Base-by-base conservation (phyloP, 805 yeast genomes). In the Candida saitoana region DNA sequence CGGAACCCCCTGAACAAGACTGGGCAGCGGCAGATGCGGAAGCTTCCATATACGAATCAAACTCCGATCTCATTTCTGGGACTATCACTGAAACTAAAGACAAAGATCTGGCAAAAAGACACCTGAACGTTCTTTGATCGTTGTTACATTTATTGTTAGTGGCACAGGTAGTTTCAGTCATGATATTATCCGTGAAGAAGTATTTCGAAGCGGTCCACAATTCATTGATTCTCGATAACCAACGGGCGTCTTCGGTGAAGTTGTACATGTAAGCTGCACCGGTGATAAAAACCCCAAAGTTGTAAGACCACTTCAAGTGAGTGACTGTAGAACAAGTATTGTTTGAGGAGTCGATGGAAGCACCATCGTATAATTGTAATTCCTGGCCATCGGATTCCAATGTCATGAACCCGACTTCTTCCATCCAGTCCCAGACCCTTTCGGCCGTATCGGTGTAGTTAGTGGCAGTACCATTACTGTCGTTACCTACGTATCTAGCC, bases 1-100 rank as follows among this genome's bases (percentile, higher is more conserved):
- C 97, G 4, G 64, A 45, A 54, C 96, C 97, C 45, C 96, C 96
- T 1, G 81, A 67, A 63, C 96, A 87, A 1, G 91, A 76, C 38
- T 65, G 64, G 2, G 90, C 91, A 1, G 95, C 96, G 19, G 82
- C 96, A 18, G 16, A 43, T 3, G 91, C 89, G 39, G 84, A 75
- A 2, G 70, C 52, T 32, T 64, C 59, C 33, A 79, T 42, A 46
- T 64, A 60, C 2, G 71, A 60, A 40, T 49, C 54, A 34, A 84
- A 73, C 3, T 57, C 55, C 30, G 63, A 73, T 22, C 58, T 54
- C 3, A 77, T 67, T 2, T 60, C 59, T 3, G 87, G 84, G 9
- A 76, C 78, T 44, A 84, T 56, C 11, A 62, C 61, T 6, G 80
- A 74, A 0, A 88, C 76, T 40, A 74, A 63, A 2, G 82, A 84